Base-by-base conservation (phyloP, 192 early-diverging fungal species). In the Entomortierella lignicola region DNA sequence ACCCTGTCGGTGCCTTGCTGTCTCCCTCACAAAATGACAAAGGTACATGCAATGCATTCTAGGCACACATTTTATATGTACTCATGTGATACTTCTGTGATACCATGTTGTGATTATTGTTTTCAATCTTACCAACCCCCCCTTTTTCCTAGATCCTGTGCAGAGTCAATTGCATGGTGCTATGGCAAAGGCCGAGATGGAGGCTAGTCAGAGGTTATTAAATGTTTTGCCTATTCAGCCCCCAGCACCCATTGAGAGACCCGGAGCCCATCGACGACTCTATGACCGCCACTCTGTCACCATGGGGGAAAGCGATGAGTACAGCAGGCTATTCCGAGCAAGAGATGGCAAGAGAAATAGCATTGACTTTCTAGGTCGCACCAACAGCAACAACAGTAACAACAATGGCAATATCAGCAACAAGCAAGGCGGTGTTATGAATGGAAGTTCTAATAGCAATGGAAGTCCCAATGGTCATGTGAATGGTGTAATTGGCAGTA, bases 1-100 rank as follows among this genome's bases (percentile, higher is more conserved):
- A 97, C 66, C 89, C 93, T 12, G 77, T 92, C 21, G 85, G 81
- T 27, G 86, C 88, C 32, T 81, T 89, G 25, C 60, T 91, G 18
- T 82, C 87, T 30, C 84, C 85, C 17, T 83, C 85, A 27, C 73
- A 74, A 23, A 82, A 81, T 56, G 85, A 85, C 12, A 87, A 85
- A 71, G 84, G 87, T 81, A 85, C 79, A 27, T n/a, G n/a, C n/a
- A n/a, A n/a, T n/a, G n/a, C n/a, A n/a, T n/a, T n/a, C n/a, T n/a
- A n/a, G n/a, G n/a, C n/a, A n/a, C n/a, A n/a, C n/a, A n/a, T n/a
- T n/a, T n/a, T n/a, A n/a, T n/a, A n/a, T n/a, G 25, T 57, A 26
- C 48, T 60, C 63, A 34, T 41, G 17, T 74, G 44, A 57, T 57
- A n/a, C n/a, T n/a, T n/a, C n/a, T 6, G 8, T 10, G 51, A 58